Evolutionary conservation across 306 rosid genomes (phyloP).

Genomic region (Begonia masoniana): DNA sequence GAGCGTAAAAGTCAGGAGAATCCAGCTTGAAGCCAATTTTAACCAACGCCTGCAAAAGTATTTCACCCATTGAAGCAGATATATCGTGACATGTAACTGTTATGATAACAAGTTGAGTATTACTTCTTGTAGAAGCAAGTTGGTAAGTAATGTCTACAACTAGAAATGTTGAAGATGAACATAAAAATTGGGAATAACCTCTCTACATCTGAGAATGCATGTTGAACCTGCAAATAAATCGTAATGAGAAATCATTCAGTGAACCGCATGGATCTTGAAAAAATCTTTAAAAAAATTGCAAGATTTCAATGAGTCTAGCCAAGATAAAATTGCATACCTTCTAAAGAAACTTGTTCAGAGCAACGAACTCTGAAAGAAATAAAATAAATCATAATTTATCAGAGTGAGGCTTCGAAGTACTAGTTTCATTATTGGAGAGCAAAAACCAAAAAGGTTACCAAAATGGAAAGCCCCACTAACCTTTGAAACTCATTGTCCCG

Average conservation of each 20-base stretch:
- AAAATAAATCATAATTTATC: conserved; percentile 1
- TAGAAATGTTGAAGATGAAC: conserved; percentile 1
- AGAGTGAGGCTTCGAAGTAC: background rate
- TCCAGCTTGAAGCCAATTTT: conserved; percentile 81
- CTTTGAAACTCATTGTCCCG: conserved; percentile 83
- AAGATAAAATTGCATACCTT: conserved; percentile 34
- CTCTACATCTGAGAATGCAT: conserved; percentile 66
- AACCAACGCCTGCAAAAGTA: conserved; percentile 44
- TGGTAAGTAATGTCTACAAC: background rate
- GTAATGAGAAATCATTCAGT: background rate
- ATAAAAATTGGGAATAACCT: conserved; percentile 30
- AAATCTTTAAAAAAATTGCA: background rate
- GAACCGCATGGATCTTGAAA: background rate
- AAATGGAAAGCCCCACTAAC: conserved; percentile 10
- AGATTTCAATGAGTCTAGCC: background rate
- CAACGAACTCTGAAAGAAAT: conserved; percentile 50
- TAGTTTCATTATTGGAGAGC: background rate
- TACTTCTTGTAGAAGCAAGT: no score
- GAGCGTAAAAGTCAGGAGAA: conserved; percentile 76
- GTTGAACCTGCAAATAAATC: conserved; percentile 56
- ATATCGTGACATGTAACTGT: no score
- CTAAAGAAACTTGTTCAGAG: conserved; percentile 73
- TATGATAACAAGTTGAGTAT: no score
- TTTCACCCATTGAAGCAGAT: conserved; percentile 13
- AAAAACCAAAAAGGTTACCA: background rate